Conservation (phyloP, 306 rosid genomes). For the Luffa acutangula region DNA sequence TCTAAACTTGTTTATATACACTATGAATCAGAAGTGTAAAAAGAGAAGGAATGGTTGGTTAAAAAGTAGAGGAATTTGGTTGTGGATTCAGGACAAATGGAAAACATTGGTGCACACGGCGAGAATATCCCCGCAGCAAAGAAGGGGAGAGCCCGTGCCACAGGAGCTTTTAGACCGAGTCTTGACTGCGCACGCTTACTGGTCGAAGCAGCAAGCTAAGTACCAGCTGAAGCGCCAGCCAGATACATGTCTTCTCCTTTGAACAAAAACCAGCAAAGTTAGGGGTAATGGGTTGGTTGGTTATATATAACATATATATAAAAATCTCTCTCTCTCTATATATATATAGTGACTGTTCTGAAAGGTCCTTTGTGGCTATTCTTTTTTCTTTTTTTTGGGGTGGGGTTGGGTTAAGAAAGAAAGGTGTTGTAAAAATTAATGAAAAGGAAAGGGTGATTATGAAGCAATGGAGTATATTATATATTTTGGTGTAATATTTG, state of each 20-base stretch:
- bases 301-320: neutral
- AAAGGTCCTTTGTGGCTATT: neutral
- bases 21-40: neutral
- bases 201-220: slow-evolving; percentile 78
- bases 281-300: slow-evolving; percentile 5
- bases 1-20: neutral
- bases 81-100: slow-evolving; percentile 71
- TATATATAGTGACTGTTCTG: neutral
- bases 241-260: slow-evolving; percentile 34
- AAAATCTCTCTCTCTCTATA: neutral
- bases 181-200: slow-evolving; percentile 58
- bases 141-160: slow-evolving; percentile 92
- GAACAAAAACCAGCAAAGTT: slow-evolving; percentile 1
- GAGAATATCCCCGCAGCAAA: slow-evolving; percentile 79
- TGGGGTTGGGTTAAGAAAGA: neutral
- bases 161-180: slow-evolving; percentile 89
- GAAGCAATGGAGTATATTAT: neutral
- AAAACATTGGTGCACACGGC: slow-evolving; percentile 92
- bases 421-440: slow-evolving; percentile 7
- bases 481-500: neutral
- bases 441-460: neutral
- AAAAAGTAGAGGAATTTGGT: neutral
- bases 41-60: neutral
- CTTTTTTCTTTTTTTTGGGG: neutral
- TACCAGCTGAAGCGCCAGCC: slow-evolving; percentile 58